Evolutionary conservation across 306 rosid species (phyloP).

Genomic region (Pyrus pyrifolia): DNA sequence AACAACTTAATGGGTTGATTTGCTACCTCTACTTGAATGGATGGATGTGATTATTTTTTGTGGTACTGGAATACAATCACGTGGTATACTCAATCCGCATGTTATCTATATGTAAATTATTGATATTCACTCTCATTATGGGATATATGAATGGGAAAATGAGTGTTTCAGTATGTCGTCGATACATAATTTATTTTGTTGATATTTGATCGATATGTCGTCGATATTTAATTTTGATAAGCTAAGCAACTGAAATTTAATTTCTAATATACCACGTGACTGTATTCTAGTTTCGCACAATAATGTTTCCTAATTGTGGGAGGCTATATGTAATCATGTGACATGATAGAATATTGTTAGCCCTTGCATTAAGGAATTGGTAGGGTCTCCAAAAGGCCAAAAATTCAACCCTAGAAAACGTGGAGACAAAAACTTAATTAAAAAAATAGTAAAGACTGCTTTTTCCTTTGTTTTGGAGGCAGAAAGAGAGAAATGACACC

Average conservation of each 20-base stretch:
- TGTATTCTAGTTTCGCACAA: no score
- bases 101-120: no score
- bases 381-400: conserved; percentile 27
- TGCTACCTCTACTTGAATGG: no score
- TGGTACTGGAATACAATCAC: neutral
- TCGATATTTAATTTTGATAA: no score
- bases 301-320: no score
- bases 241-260: no score
- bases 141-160: neutral
- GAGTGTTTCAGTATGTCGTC: no score
- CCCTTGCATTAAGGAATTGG: conserved; percentile 47
- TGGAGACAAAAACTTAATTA: neutral
- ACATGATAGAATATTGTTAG: conserved; percentile 18
- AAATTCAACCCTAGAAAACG: conserved; percentile 24
- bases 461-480: conserved; percentile 5
- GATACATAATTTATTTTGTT: no score
- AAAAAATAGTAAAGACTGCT: neutral
- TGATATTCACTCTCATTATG: neutral
- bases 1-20: no score
- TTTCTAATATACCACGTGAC: no score
- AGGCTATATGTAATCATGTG: neutral
- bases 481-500: conserved; percentile 6
- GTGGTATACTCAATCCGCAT: no score
- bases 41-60: conserved; percentile 2
- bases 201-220: no score